Evolutionary conservation across 345 rosid genomes (phyloP).

Genomic region (Brassica carinata): DNA sequence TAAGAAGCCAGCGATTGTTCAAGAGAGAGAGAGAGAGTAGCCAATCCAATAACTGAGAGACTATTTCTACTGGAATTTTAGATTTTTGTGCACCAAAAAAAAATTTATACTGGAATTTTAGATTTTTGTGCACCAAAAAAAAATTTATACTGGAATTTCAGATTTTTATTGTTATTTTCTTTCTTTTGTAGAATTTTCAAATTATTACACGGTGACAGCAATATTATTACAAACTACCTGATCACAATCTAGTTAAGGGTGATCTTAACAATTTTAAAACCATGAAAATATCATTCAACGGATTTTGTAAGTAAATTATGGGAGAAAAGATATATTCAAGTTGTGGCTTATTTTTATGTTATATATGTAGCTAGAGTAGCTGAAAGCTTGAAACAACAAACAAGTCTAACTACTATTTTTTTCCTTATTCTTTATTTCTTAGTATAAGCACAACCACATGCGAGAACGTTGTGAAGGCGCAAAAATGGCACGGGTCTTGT

Average conservation of each 20-base stretch:
- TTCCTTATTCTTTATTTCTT: background rate
- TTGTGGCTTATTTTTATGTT: too few relatives aligned
- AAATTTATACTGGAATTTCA: too few relatives aligned
- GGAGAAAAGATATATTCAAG: background rate
- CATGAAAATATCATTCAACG: too few relatives aligned
- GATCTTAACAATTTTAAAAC: background rate
- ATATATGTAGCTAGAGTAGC: background rate
- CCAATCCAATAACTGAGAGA: too few relatives aligned
- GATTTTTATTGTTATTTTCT: too few relatives aligned
- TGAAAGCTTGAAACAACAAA: background rate
- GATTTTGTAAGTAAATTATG: too few relatives aligned
- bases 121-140: too few relatives aligned
- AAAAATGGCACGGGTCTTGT: background rate
- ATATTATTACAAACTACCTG: background rate
- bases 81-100: too few relatives aligned
- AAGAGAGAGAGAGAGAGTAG: background rate
- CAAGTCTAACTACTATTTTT: background rate
- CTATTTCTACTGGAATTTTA: too few relatives aligned
- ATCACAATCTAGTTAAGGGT: background rate
- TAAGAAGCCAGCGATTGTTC: background rate
- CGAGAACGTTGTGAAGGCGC: background rate
- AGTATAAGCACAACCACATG: background rate
- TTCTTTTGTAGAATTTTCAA: background rate
- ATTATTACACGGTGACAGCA: background rate
- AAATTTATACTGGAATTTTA: too few relatives aligned